These are phyloP conservation scores for Xylariaceae sp. DNA, from an alignment of 2,329 filamentous ascomycete genomes.

Conservation along the genomic window DNA sequence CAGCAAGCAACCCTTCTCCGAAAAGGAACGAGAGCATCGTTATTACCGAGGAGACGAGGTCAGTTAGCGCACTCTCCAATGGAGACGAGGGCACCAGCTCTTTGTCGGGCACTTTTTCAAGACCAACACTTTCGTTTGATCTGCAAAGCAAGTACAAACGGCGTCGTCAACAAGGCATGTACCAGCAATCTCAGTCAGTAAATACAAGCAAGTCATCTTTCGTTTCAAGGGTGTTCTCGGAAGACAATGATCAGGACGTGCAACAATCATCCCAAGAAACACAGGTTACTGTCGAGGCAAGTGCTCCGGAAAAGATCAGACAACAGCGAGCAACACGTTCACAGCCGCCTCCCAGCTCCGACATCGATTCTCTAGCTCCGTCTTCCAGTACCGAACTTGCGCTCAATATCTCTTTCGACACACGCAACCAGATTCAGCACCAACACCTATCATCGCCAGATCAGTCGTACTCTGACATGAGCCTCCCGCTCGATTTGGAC, in stretches of 20 bases:
- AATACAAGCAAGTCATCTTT: conserved; percentile 31
- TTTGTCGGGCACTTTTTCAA: conserved; percentile 7
- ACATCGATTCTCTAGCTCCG: conserved; percentile 17
- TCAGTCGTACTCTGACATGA: conserved; percentile 10
- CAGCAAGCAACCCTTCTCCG: conserved; percentile 9
- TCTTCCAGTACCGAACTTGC: conserved; percentile 23
- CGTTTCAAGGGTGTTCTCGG: conserved; percentile 30
- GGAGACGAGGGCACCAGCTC: conserved; percentile 19
- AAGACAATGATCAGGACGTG: conserved; percentile 12
- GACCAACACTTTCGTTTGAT: conserved; percentile 6
- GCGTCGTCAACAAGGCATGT: conserved; percentile 7
- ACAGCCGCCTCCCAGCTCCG: not conserved
- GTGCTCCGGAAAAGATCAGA: conserved; percentile 17
- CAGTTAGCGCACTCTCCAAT: conserved; percentile 17
- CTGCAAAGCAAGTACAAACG: conserved; percentile 2
- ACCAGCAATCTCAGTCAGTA: conserved; percentile 19
- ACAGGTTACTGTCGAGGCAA: conserved; percentile 31
- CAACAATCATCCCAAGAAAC: conserved; percentile 23
- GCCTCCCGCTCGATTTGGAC: conserved; percentile 3
- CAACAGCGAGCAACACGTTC: not conserved
- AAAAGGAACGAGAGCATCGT: conserved; percentile 16
- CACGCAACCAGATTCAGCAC: conserved; percentile 7
- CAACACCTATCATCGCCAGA: conserved; percentile 5
- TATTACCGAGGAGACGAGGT: conserved; percentile 8
- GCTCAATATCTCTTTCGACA: conserved; percentile 15